Percentiles rank a stretch among this genome's conserved stretches.
Evolutionary conservation across 352 stramenopile genomes (phyloP).

Genomic region (Phytopythium litorale): DNA sequence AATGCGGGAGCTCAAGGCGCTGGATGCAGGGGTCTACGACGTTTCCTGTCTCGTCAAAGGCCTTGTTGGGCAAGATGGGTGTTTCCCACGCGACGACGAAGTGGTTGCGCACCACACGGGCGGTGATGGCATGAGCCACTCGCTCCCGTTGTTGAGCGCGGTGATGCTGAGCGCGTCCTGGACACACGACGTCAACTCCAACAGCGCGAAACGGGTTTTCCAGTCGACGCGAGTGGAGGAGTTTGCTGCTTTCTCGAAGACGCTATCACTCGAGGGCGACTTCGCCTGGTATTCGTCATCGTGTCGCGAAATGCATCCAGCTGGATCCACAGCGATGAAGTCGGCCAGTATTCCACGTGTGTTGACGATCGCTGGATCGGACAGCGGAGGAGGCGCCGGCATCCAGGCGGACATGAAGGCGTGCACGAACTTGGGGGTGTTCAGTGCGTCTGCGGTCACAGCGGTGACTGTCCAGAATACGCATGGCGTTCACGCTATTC

Average conservation of each 20-base stretch:
- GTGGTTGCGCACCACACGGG: neutral
- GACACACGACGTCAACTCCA: too few species aligned
- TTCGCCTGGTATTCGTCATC: slow-evolving; percentile 5
- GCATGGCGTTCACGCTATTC: slow-evolving; percentile 42
- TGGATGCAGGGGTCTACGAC: neutral
- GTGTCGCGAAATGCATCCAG: neutral
- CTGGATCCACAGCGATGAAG: neutral
- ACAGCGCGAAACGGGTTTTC: neutral
- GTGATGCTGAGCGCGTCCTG: neutral
- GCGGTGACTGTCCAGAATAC: slow-evolving; percentile 91
- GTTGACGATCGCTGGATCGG: slow-evolving; percentile 92
- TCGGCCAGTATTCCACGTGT: slow-evolving; percentile 30
- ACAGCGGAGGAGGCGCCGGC: slow-evolving; percentile 88
- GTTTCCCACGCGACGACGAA: neutral
- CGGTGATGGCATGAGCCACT: too few species aligned
- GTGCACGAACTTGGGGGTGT: slow-evolving; percentile 82
- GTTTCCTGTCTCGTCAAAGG: neutral
- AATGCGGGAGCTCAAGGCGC: neutral
- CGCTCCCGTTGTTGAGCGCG: slow-evolving; percentile 1
- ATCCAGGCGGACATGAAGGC: slow-evolving; percentile 94
- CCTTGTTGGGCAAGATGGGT: neutral
- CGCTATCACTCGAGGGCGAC: neutral
- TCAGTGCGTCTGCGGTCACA: slow-evolving; percentile 86
- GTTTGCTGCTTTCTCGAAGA: neutral
- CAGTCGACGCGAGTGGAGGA: neutral